These are phyloP conservation scores for Botryosphaeria agaves DNA, from an alignment of 2,329 filamentous ascomycete species.

Conservation along the genomic window DNA sequence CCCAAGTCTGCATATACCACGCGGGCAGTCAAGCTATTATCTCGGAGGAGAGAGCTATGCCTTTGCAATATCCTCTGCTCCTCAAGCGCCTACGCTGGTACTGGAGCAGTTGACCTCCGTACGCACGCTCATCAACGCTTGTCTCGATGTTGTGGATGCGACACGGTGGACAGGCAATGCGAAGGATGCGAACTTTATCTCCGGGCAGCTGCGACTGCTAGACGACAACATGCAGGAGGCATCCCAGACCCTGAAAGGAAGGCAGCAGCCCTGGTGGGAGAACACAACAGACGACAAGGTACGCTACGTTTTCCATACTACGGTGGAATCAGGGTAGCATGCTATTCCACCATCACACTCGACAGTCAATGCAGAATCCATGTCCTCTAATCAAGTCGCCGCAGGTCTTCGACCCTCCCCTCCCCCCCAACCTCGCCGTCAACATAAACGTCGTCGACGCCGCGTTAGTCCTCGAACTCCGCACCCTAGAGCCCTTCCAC, in stretches of 20 bases:
- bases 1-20: constrained; percentile 42
- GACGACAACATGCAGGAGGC: constrained; percentile 45
- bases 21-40: constrained; percentile 29
- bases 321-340: too few relatives aligned
- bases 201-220: constrained; percentile 38
- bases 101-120: constrained; percentile 56
- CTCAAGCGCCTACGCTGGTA: constrained; percentile 38
- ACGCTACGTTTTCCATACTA: constrained; percentile 15
- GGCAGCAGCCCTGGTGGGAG: constrained; percentile 37
- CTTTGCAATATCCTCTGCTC: constrained; percentile 32
- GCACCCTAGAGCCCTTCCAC: constrained; percentile 41
- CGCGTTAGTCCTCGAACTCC: constrained; percentile 42
- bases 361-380: too few relatives aligned
- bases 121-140: constrained; percentile 62
- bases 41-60: constrained; percentile 26
- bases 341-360: too few relatives aligned
- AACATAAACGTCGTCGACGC: constrained; percentile 40
- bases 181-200: constrained; percentile 39
- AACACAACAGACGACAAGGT: constrained; percentile 39
- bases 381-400: background rate
- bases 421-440: constrained; percentile 56
- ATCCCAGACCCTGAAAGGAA: constrained; percentile 38
- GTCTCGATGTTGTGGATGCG: constrained; percentile 67
- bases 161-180: constrained; percentile 55
- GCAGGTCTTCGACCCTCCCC: constrained; percentile 40